These are phyloP conservation scores for Kregervanrija fluxuum DNA, from an alignment of 805 yeast genomes.

Conservation along the genomic window DNA sequence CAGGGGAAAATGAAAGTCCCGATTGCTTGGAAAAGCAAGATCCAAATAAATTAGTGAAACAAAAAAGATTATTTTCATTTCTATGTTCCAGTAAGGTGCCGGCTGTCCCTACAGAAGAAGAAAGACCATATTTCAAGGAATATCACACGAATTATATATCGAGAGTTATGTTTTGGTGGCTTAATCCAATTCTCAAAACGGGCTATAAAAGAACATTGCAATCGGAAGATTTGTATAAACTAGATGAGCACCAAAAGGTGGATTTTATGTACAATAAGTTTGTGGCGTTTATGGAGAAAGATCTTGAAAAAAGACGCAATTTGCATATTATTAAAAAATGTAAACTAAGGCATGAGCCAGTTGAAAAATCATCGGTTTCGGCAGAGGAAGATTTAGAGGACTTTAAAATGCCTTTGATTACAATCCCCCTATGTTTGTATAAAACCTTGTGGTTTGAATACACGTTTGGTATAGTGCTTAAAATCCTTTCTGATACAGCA, in stretches of 20 bases:
- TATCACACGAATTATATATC: slow-evolving; percentile 33
- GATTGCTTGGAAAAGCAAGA: slow-evolving; percentile 5
- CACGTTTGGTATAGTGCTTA: slow-evolving; percentile 31
- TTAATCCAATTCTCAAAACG: slow-evolving; percentile 50
- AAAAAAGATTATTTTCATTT: slow-evolving; percentile 45
- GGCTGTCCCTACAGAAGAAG: slow-evolving; percentile 42
- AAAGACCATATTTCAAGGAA: slow-evolving; percentile 45
- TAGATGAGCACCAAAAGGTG: slow-evolving; percentile 36
- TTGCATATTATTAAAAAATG: slow-evolving; percentile 21
- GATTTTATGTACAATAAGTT: slow-evolving; percentile 36
- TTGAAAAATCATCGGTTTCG: slow-evolving; percentile 12
- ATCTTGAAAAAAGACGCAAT: slow-evolving; percentile 14
- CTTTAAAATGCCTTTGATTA: slow-evolving; percentile 16
- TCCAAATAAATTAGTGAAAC: slow-evolving; percentile 14
- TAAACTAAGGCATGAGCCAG: slow-evolving; percentile 18
- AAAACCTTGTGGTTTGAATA: slow-evolving; percentile 44
- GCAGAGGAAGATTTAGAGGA: slow-evolving; percentile 18
- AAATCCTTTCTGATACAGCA: slow-evolving; percentile 38
- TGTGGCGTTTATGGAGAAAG: slow-evolving; percentile 25
- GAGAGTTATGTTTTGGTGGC: slow-evolving; percentile 58
- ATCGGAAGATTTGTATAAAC: slow-evolving; percentile 50
- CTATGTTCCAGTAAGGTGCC: slow-evolving; percentile 44
- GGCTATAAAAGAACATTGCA: slow-evolving; percentile 71
- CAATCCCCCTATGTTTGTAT: slow-evolving; percentile 34
- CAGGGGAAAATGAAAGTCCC: not conserved